Evolutionary conservation across 768 basidiomycete genomes (phyloP), one percentile per base, ranked within the genome.

Genomic region (Paxillus rubicundulus): DNA sequence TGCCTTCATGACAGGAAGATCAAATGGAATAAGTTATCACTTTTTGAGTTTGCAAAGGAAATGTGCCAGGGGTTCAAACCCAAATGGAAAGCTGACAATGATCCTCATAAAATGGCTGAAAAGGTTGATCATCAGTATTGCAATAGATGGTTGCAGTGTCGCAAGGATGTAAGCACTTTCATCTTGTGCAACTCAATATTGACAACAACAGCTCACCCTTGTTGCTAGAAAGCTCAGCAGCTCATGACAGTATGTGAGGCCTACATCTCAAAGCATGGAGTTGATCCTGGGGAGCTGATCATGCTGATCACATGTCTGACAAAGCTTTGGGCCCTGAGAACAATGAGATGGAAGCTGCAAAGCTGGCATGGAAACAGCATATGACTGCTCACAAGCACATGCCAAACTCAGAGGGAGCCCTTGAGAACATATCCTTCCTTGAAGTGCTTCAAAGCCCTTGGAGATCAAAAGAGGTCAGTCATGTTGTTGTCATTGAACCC

Each of bases 231-330:
- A 47, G 46, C 46, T 17, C 12, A 37, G 10, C 30, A 16, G 12
- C 8, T 37, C 8, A 4, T 47, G 9, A 9, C 33, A 4, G 34
- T 10, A 17, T 16, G 36, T 5, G 17, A 20, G 7, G 34, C 21
- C 8, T 40, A 47, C 10, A n/a, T 17, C 17, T 14, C 32, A 4
- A 51, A 37, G 42, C 27, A 51, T 38, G 50, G 45, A 9, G 20
- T 32, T 32, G 27, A 52, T 38, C 50, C 50, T 5, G 16, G 21
- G 21, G 21, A 21, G 21, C 21, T 21, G 21, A 21, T 43, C 4
- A 24, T 37, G 47, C 42, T n/a, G 50, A 52, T 9, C 45, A 52
- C 45, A 52, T 52, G 50, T 52, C 50, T 21, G 30, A 52, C 21
- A 47, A 52, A 24, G 50, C 24, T 4, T 49, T 28, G 5, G 47